Conservation (phyloP, 225 moss, liverwort and hornwort species). For the Marchantia polymorpha region DNA sequence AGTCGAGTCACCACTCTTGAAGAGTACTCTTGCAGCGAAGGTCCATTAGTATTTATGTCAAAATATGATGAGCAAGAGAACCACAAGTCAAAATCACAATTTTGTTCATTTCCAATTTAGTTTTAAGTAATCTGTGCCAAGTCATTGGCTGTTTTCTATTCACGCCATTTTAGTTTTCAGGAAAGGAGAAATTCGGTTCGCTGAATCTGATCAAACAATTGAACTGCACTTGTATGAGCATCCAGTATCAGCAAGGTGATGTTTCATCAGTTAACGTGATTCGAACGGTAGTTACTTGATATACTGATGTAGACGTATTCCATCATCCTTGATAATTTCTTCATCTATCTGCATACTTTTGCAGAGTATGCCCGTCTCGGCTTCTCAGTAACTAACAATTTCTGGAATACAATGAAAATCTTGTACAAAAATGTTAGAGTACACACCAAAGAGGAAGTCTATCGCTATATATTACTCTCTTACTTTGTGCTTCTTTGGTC, state of each 20-base stretch:
- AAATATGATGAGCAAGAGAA: too few species aligned
- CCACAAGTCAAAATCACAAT: too few species aligned
- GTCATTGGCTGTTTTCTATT: too few species aligned
- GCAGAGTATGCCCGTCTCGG: slow-evolving; percentile 84
- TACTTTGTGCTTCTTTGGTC: slow-evolving; percentile 42
- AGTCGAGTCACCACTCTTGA: too few species aligned
- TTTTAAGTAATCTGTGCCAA: too few species aligned
- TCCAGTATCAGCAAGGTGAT: slow-evolving; percentile 89
- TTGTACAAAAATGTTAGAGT: slow-evolving; percentile 64
- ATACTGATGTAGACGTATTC: slow-evolving; percentile 63
- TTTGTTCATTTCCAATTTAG: too few species aligned
- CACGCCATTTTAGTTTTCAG: too few species aligned
- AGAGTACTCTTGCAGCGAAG: too few species aligned
- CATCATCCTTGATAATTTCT: slow-evolving; percentile 53
- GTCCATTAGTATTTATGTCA: too few species aligned
- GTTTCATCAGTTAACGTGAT: slow-evolving; percentile 91
- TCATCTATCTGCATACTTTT: slow-evolving; percentile 85
- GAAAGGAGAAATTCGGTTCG: too few species aligned
- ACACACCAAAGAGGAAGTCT: slow-evolving; percentile 57
- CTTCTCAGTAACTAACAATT: slow-evolving; percentile 76
- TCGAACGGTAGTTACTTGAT: slow-evolving; percentile 91
- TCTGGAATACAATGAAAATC: slow-evolving; percentile 66
- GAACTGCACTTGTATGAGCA: too few species aligned
- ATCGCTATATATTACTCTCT: slow-evolving; percentile 44
- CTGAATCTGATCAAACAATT: too few species aligned